These are phyloP conservation scores for Colletotrichum acutatum DNA, from an alignment of 2,329 filamentous ascomycete genomes.

Conservation along the genomic window DNA sequence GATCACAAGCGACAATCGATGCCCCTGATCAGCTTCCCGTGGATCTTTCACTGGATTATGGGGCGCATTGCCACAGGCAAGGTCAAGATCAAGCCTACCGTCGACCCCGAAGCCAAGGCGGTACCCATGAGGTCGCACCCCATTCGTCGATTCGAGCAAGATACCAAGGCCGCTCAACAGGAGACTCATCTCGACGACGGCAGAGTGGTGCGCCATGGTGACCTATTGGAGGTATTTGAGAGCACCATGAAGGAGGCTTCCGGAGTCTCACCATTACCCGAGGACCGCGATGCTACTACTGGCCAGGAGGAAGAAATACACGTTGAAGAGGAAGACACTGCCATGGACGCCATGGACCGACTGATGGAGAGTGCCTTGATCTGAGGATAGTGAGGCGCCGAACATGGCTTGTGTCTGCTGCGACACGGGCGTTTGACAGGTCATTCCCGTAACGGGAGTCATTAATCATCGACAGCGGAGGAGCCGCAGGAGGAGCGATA, in stretches of 20 bases:
- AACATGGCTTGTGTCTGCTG: slow-evolving; percentile 23
- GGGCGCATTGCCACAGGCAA: slow-evolving; percentile 70
- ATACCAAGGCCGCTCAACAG: neutral
- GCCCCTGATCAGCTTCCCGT: slow-evolving; percentile 93
- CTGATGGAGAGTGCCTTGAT: slow-evolving; percentile 23
- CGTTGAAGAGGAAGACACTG: slow-evolving; percentile 26
- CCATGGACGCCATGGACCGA: slow-evolving; percentile 29
- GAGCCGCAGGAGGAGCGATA: neutral
- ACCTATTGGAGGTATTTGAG: slow-evolving; percentile 32
- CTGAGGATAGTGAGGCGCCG: slow-evolving; percentile 7
- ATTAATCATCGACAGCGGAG: slow-evolving; percentile 26
- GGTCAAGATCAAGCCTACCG: slow-evolving; percentile 15
- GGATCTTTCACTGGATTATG: slow-evolving; percentile 83
- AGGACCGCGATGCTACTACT: slow-evolving; percentile 1
- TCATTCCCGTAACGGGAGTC: slow-evolving; percentile 10
- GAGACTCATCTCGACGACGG: slow-evolving; percentile 34
- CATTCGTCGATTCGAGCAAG: slow-evolving; percentile 3
- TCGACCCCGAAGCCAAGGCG: slow-evolving; percentile 15
- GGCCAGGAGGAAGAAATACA: slow-evolving; percentile 26
- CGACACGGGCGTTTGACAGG: slow-evolving; percentile 34
- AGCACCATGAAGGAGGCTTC: slow-evolving; percentile 17
- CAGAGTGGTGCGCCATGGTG: slow-evolving; percentile 35
- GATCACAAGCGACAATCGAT: slow-evolving; percentile 56
- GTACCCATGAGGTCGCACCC: slow-evolving; percentile 9
- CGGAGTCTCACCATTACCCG: slow-evolving; percentile 21